Base-by-base conservation (phyloP, 805 yeast genomes). In the Ogataea allantospora region DNA sequence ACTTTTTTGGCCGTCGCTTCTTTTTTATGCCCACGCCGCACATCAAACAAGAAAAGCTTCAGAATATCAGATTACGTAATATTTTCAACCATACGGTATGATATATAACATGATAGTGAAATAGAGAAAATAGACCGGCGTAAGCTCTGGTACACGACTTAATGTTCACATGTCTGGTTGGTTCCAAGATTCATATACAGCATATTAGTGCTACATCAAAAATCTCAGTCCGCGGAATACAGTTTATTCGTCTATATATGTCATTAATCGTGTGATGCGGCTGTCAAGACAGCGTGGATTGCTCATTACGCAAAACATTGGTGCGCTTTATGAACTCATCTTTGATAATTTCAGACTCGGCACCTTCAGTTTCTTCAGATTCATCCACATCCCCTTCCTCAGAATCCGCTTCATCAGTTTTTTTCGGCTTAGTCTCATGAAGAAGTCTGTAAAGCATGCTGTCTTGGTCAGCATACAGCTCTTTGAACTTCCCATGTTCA, bases 401-500 rank as follows among this genome's bases (percentile, higher is more conserved):
- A 7, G 38, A 21, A 11, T 43, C 33, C 25, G 46, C 33, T 27
- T 43, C 33, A 12, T 42, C 35, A 19, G 44, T 43, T 20, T 50
- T 48, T n/a, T 44, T 38, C 23, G 38, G 36, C 8, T 45, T 46
- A 17, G 47, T 46, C 35, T 60, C 62, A 37, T 61, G 61, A 34
- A 63, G 40, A 21, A 63, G 46, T 42, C 48, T 57, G 50, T 59
- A 63, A 9, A 63, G 43, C 35, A 56, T 48, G 19, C 65, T 60
- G 4, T 53, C 47, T 20, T 52, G 49, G 66, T 75, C 60, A 4
- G 66, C 57, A 48, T 74, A 73, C 28, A 86, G 65, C 21, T 73
- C 77, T n/a, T 66, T 66, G 56, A 80, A 86, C 27, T 69, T 57
- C 11, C 95, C 95, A 20, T 81, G 78, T 60, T 85, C 95, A 1